Evolutionary conservation across 768 basidiomycete genomes (phyloP).

Genomic region (Amanita polypyramis): DNA sequence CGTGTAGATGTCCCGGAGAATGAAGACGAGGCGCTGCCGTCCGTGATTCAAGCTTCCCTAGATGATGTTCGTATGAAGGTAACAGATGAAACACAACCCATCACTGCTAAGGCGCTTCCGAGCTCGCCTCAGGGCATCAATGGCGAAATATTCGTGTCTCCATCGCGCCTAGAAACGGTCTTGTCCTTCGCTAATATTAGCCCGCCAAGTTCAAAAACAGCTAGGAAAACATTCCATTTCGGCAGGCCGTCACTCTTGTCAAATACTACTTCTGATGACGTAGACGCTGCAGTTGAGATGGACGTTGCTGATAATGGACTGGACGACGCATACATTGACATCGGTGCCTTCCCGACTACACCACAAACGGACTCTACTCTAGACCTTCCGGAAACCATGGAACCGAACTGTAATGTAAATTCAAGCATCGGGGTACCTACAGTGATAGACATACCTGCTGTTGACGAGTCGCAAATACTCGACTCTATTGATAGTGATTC

Average conservation of each 20-base stretch:
- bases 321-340: slow-evolving; percentile 4
- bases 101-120: slow-evolving; percentile 5
- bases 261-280: background rate
- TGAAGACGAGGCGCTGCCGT: slow-evolving; percentile 45
- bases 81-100: slow-evolving; percentile 1
- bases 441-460: no score
- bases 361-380: background rate
- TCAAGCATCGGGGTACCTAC: background rate
- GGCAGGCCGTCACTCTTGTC: slow-evolving; percentile 1
- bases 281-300: background rate
- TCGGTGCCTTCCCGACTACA: background rate
- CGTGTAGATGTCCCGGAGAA: slow-evolving; percentile 24
- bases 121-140: slow-evolving; percentile 9
- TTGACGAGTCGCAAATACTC: background rate
- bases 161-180: slow-evolving; percentile 11
- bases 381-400: background rate
- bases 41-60: slow-evolving; percentile 56
- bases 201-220: background rate
- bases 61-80: slow-evolving; percentile 19
- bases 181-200: slow-evolving; percentile 10
- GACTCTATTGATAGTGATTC: slow-evolving; percentile 1
- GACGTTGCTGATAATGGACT: background rate
- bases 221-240: slow-evolving; percentile 5
- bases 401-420: background rate
- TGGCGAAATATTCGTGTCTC: slow-evolving; percentile 12